Evolutionary conservation across 495 filamentous ascomycete species (phyloP), one percentile per base, ranked within the genome.

Genomic region (Venustampulla echinocandica): DNA sequence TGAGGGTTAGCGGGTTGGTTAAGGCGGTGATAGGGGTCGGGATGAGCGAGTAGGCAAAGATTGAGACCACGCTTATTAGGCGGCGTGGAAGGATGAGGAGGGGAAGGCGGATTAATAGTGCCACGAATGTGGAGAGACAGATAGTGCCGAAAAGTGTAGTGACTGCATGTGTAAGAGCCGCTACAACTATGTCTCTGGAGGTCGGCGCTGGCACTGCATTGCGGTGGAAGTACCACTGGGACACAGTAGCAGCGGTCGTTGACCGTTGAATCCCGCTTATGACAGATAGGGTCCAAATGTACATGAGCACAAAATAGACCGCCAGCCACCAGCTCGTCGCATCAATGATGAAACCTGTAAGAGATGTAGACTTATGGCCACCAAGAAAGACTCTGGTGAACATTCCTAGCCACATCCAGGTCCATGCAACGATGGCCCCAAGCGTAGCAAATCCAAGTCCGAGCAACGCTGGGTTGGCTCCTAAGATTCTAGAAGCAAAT

Each of bases 221-320:
- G 42, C 92, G 85, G 64, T 97, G 90, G 64, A 97, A 98, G 61
- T 98, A 98, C 92, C 92, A 98, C 62, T 98, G 93, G 15, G 84
- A 90, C 27, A 97, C 92, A 10, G 90, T 94, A 39, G 93, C 93
- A 35, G 90, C 89, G 13, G 92, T 95, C 15, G 89, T 89, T 32
- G 87, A 76, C 46, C 92, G 82, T 58, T 97, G 90, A 17, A 97
- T 74, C 23, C 88, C 88, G 22, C 83, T 77, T 56, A 89, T 75
- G 44, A 97, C 76, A 15, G 84, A 84, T 15, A 96, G 70, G 1
- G 89, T 94, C 92, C 92, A 98, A 48, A 97, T 71, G 57, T 95
- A 98, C 67, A 95, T 83, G 32, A 97, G 66, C 33, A 95, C 77
- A 67, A 95, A 98, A 62, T 82, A 95, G 27, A 76, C 69, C 28